A percentile compares a stretch with the other conserved stretches of the same genome.
Conservation (phyloP, 1,139 yeast genomes). For the Candida sp. region DNA sequence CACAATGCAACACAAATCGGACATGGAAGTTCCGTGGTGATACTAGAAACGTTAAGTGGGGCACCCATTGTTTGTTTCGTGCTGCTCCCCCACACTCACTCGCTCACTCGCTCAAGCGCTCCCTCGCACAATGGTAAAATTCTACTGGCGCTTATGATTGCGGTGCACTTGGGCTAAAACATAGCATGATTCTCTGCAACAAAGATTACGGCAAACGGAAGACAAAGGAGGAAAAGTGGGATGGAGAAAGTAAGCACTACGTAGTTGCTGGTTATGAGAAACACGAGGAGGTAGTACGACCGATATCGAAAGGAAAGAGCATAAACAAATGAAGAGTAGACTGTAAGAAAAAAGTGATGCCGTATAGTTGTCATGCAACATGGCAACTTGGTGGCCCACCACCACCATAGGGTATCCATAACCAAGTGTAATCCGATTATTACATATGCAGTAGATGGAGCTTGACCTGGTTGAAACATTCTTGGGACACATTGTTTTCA, state of each 20-base stretch:
- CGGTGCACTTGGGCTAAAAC: too few relatives aligned
- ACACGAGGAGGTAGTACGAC: too few relatives aligned
- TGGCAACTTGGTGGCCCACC: not conserved
- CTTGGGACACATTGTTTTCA: too few relatives aligned
- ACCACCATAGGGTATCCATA: not conserved
- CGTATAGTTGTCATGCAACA: not conserved
- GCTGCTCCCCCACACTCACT: not conserved
- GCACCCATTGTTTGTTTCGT: not conserved
- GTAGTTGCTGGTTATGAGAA: too few relatives aligned
- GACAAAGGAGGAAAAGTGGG: too few relatives aligned
- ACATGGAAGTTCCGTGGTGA: not conserved
- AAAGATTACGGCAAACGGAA: too few relatives aligned
- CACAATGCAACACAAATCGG: not conserved
- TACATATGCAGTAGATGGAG: not conserved
- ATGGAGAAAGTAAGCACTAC: too few relatives aligned
- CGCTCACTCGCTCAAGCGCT: not conserved
- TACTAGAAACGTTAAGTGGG: not conserved
- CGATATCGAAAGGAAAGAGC: too few relatives aligned
- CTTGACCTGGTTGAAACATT: too few relatives aligned
- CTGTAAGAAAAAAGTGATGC: not conserved
- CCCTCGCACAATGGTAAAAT: too few relatives aligned
- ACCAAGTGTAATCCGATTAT: not conserved
- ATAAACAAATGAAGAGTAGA: not conserved
- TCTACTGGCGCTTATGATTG: too few relatives aligned
- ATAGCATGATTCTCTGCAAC: too few relatives aligned